Conservation (phyloP, 139 green algal genomes). For the Chlorella vulgaris region DNA sequence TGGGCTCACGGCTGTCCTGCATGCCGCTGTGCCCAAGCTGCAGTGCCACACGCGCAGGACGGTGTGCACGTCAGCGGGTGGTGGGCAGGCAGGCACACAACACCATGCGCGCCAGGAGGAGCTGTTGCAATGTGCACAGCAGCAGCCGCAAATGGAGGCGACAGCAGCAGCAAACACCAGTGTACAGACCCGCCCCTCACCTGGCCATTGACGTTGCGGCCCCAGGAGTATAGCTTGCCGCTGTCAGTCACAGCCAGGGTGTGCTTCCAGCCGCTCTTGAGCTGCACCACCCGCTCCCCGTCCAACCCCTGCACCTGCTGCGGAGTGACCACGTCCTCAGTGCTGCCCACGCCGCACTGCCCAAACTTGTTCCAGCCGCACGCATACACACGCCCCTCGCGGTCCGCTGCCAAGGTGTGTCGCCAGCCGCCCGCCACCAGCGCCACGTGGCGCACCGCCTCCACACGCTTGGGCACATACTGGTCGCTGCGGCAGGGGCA, state of each 20-base stretch:
- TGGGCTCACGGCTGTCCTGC: conserved; percentile 62
- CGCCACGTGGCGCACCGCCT: conserved; percentile 9
- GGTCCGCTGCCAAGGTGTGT: conserved; percentile 78
- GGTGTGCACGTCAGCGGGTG: not conserved
- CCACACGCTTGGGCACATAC: conserved; percentile 26
- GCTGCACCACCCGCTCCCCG: conserved; percentile 45
- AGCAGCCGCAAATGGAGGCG: too few relatives aligned
- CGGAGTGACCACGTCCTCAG: conserved; percentile 55
- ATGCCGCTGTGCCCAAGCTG: conserved; percentile 85
- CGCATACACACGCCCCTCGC: conserved; percentile 64
- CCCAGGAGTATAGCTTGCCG: conserved; percentile 81
- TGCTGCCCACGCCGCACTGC: conserved; percentile 76
- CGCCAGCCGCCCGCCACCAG: conserved; percentile 78
- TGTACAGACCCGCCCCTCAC: too few relatives aligned
- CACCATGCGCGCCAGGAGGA: too few relatives aligned
- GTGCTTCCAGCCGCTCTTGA: conserved; percentile 90
- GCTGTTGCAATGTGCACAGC: too few relatives aligned
- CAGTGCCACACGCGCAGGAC: not conserved
- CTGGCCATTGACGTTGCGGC: conserved; percentile 84
- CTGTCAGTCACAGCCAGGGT: conserved; percentile 62
- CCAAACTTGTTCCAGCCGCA: conserved; percentile 97
- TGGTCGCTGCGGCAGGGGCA: not conserved
- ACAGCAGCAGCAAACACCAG: too few relatives aligned
- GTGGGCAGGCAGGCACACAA: not conserved
- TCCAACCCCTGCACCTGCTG: conserved; percentile 45